A percentile compares a stretch with the other conserved stretches of the same genome.
Evolutionary conservation across 2,329 filamentous ascomycete species (phyloP).

Genomic region (Plectosphaerella cucumerina): DNA sequence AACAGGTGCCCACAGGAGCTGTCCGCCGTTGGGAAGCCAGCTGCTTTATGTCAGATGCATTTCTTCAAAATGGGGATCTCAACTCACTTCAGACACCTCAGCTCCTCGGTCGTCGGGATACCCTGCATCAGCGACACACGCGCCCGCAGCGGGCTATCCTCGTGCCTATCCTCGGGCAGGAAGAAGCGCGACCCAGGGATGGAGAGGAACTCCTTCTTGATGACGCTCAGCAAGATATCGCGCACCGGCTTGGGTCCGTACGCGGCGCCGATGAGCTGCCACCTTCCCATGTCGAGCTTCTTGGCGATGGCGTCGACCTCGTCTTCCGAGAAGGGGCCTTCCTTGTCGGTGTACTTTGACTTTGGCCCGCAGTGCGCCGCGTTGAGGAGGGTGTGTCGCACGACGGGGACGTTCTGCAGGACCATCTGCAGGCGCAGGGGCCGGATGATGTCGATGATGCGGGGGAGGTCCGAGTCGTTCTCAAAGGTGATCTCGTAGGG

Average conservation of each 20-base stretch:
- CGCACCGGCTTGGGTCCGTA: constrained; percentile 27
- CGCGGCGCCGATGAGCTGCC: constrained; percentile 42
- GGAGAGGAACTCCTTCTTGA: constrained; percentile 27
- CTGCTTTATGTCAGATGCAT: constrained; percentile 22
- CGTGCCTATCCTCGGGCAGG: constrained; percentile 26
- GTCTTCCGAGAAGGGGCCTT: constrained; percentile 28
- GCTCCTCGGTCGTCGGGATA: constrained; percentile 32
- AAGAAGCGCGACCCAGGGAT: constrained; percentile 28
- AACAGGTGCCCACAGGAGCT: constrained; percentile 33
- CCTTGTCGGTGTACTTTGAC: constrained; percentile 17
- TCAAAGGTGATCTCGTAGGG: constrained; percentile 14
- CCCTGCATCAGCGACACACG: constrained; percentile 25
- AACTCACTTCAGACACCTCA: constrained; percentile 24
- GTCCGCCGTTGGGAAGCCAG: constrained; percentile 32
- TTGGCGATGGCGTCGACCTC: constrained; percentile 34
- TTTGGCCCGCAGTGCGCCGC: constrained; percentile 32
- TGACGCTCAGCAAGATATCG: constrained; percentile 23
- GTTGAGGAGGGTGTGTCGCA: constrained; percentile 37
- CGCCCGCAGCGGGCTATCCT: constrained; percentile 20
- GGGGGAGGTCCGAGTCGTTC: constrained; percentile 16
- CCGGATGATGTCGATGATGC: constrained; percentile 27
- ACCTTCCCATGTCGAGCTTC: constrained; percentile 35
- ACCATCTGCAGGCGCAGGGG: constrained; percentile 34
- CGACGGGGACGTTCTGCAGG: constrained; percentile 42
- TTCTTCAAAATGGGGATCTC: not conserved